Conservation (phyloP, 495 filamentous ascomycete genomes). For the Xylaria palmicola region DNA sequence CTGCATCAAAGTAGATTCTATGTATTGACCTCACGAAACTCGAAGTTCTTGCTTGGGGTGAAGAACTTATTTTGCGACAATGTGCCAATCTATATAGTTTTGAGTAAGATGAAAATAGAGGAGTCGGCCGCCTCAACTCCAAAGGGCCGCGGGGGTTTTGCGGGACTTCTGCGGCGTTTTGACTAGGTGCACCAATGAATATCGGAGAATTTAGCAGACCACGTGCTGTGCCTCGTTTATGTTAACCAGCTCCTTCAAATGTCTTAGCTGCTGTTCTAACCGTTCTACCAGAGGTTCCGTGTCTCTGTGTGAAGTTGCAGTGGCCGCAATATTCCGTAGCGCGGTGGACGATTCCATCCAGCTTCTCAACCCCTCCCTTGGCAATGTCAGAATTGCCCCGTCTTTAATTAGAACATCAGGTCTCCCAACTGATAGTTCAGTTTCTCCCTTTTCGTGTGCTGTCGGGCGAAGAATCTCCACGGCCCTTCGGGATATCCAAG, state of each 20-base stretch:
- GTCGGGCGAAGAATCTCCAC: background rate
- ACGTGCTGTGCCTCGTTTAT: background rate
- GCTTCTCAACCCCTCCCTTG: background rate
- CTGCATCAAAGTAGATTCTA: background rate
- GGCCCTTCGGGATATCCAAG: background rate
- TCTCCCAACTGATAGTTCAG: background rate
- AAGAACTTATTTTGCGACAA: too few species aligned
- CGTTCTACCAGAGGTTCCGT: background rate
- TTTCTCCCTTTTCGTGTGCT: background rate
- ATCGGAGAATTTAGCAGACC: background rate
- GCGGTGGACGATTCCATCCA: conserved; percentile 1
- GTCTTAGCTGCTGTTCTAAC: background rate
- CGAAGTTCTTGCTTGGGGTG: background rate
- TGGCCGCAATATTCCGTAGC: background rate
- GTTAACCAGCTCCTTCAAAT: background rate
- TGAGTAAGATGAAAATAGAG: background rate
- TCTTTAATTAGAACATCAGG: background rate
- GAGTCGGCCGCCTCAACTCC: background rate
- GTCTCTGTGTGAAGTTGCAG: conserved; percentile 3
- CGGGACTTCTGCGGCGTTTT: background rate
- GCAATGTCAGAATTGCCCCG: background rate
- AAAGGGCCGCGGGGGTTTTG: background rate
- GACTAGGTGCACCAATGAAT: background rate
- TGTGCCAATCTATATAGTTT: background rate
- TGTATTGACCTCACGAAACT: background rate